Base-by-base conservation (phyloP, 1,284 basidiomycete genomes). In the Ceratorhiza oryzae-sativae region DNA sequence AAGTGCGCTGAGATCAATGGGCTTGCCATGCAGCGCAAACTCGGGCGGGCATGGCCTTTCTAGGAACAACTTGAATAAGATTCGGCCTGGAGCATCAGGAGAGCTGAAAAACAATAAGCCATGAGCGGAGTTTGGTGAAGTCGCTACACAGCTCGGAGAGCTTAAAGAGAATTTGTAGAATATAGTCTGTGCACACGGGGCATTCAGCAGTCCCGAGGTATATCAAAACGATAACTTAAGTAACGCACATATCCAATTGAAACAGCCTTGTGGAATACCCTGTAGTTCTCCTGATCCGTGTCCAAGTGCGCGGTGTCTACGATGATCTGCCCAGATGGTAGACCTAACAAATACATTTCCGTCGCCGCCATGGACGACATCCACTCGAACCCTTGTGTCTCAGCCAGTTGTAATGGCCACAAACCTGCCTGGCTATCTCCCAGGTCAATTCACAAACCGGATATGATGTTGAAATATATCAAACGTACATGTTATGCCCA, bases 31-130 rank as follows among this genome's bases (percentile, higher is more conserved):
- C 36, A 13, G 36, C 36, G 36, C 13, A 39, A 39, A 39, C 36
- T 39, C 25, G 15, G 67, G 27, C 9, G 67, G 55, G 32, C 55
- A 70, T 30, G 34, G 67, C 15, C 39, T 41, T 10, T 58, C 23
- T n/a, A 70, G 27, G 32, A 70, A 70, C 41, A 32, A 53, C 42
- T 70, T 70, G 67, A 70, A 70, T 1, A 70, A 23, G 6, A 70
- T 46, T 8, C 67, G 53, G 27, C n/a, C 32, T 18, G 51, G 67
- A 6, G 67, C 67, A 18, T 45, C 20, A 18, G 67, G 53, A 0
- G 67, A 20, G 30, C 53, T 70, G 42, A 70, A 70, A 55, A 70
- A 70, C 15, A 70, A 32, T 13, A 58, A 13, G 5, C 67, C 67
- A 10, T 42, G 67, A 10, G 27, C 18, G 18, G 36, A 53, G 55